Evolutionary conservation across 345 rosid genomes (phyloP).

Genomic region (Bruguiera sexangula): DNA sequence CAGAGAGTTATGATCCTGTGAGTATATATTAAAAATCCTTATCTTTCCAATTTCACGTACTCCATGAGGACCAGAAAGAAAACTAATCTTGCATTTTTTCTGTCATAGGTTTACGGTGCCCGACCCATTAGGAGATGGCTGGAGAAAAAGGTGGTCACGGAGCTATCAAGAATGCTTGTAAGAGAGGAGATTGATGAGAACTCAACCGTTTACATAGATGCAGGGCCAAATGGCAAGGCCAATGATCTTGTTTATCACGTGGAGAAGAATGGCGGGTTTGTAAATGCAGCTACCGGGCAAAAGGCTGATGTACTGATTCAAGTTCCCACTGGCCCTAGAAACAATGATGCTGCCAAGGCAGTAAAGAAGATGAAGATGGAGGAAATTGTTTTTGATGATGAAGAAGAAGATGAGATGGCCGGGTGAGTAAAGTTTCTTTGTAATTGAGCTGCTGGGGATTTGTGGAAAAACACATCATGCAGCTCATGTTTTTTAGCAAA

Average conservation of each 20-base stretch:
- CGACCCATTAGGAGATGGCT: constrained; percentile 93
- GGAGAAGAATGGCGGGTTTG: constrained; percentile 40
- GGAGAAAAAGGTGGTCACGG: constrained; percentile 83
- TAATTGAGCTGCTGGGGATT: too few relatives aligned
- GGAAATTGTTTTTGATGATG: constrained; percentile 49
- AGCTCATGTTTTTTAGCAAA: too few relatives aligned
- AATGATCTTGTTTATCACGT: constrained; percentile 41
- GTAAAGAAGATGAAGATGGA: constrained; percentile 94
- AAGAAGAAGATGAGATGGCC: constrained; percentile 44
- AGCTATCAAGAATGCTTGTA: constrained; percentile 73
- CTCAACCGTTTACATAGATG: constrained; percentile 70
- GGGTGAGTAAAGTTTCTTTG: constrained; percentile 7
- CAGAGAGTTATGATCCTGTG: constrained; percentile 82
- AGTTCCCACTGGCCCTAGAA: constrained; percentile 38
- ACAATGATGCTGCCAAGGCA: constrained; percentile 58
- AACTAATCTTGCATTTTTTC: background rate
- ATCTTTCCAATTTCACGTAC: too few relatives aligned
- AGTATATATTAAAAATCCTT: constrained; percentile 13
- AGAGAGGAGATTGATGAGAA: constrained; percentile 82
- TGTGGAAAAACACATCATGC: too few relatives aligned
- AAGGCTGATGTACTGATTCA: constrained; percentile 73
- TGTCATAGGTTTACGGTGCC: constrained; percentile 68
- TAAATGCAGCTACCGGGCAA: constrained; percentile 62
- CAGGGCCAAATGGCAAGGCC: constrained; percentile 33
- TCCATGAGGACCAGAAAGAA: too few relatives aligned